phyloP scores from a whole-genome alignment of 1,284 basidiomycete species.

The Papiliotrema flavescens region DNA sequence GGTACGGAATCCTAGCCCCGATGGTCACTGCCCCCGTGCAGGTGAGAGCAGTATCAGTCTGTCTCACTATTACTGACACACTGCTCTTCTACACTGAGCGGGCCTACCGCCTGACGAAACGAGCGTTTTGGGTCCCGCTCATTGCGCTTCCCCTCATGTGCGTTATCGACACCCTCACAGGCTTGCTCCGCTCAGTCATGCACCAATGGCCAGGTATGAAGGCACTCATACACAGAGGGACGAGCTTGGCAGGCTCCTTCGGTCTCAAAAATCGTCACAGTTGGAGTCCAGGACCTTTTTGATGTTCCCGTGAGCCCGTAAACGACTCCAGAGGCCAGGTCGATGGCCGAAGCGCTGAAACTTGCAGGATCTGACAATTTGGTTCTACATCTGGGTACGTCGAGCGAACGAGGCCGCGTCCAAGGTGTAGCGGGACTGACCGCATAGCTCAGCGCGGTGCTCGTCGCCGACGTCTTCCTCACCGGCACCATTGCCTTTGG shows the following conservation, averaged over 20 bases:
- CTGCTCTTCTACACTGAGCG: background rate
- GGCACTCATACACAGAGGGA: too few species aligned
- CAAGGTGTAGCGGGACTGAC: background rate
- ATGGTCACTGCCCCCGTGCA: background rate
- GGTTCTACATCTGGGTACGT: background rate
- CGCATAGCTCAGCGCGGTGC: background rate
- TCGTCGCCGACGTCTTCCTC: conserved; percentile 1
- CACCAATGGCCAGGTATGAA: too few species aligned
- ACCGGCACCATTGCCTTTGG: conserved; percentile 1
- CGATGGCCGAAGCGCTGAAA: too few species aligned
- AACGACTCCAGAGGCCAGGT: too few species aligned
- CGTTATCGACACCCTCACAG: too few species aligned
- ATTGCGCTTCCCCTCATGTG: background rate
- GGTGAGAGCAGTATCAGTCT: background rate
- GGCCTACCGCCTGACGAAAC: background rate
- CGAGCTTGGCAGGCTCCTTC: too few species aligned
- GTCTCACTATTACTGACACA: background rate
- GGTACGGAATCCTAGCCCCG: background rate
- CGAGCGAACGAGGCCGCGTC: background rate
- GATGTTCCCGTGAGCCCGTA: too few species aligned
- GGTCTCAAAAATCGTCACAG: too few species aligned
- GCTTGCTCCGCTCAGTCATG: too few species aligned
- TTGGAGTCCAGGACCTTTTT: too few species aligned
- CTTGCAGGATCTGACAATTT: background rate
- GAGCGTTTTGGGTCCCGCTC: background rate